phyloP scores from a whole-genome alignment of 108 stramenopile genomes.

The Nannochloropsis granulata region DNA sequence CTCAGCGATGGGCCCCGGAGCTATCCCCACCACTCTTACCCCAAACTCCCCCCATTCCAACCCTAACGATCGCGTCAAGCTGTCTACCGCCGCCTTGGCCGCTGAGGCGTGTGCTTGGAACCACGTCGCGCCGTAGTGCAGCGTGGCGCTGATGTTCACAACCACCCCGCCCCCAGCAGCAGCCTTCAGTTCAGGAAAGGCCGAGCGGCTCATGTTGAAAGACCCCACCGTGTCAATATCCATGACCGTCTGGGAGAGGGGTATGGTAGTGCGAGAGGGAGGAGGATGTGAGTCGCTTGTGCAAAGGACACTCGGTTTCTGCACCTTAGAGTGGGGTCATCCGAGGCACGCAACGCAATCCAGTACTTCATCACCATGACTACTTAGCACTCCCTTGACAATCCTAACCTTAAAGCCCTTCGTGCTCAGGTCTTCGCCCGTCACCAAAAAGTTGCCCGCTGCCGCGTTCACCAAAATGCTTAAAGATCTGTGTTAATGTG shows the following conservation, averaged over 20 bases:
- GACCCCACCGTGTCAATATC: slow-evolving; percentile 77
- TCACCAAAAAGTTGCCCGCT: slow-evolving; percentile 77
- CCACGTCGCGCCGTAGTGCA: slow-evolving; percentile 71
- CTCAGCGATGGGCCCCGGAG: slow-evolving; percentile 76
- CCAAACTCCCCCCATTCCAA: slow-evolving; percentile 75
- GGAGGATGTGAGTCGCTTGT: not conserved
- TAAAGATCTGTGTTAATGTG: not conserved
- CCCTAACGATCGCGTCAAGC: slow-evolving; percentile 58
- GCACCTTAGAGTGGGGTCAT: not conserved
- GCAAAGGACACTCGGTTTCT: not conserved
- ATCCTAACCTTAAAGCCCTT: slow-evolving; percentile 48
- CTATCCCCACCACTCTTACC: slow-evolving; percentile 75
- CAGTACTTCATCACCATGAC: too few species aligned
- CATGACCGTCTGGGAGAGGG: slow-evolving; percentile 58
- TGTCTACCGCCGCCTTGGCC: slow-evolving; percentile 78
- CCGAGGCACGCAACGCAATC: not conserved
- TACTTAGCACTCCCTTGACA: not conserved
- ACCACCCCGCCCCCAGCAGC: slow-evolving; percentile 42
- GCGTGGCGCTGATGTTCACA: slow-evolving; percentile 75
- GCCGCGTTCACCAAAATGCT: slow-evolving; percentile 68
- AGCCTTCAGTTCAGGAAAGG: slow-evolving; percentile 47
- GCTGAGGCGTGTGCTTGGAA: slow-evolving; percentile 84
- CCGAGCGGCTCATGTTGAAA: slow-evolving; percentile 72
- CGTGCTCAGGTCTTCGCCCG: slow-evolving; percentile 57
- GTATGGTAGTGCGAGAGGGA: too few species aligned